Evolutionary conservation across 768 basidiomycete genomes (phyloP), one percentile per base, ranked within the genome.

Genomic region (Mycena leptocephala): DNA sequence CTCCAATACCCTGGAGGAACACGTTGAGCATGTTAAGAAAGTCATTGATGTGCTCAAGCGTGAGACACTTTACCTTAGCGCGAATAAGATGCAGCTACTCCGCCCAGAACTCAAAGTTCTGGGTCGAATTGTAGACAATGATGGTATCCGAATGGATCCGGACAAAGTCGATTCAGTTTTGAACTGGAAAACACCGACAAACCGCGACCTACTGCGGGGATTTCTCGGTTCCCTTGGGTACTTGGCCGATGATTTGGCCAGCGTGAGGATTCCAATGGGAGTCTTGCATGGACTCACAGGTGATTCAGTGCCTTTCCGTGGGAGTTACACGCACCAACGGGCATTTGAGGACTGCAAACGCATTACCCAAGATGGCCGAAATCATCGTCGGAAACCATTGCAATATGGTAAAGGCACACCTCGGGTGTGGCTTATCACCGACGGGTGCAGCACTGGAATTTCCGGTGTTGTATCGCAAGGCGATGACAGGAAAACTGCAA

Each of bases 71-170:
- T 89, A 85, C 80, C 77, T 88, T 0, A 86, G 83, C 37, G 61
- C 78, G 5, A 48, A 74, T 0, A 89, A 89, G 72, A 79, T 87
- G 0, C 71, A 81, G 0, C 85, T 88, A 39, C 63, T 88, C 0
- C 67, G 62, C 0, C 20, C 65, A 0, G 79, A 82, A 41, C 33
- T 87, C 18, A 84, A 86, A 24, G 62, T 87, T 5, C 73, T 87
- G 0, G 86, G 86, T 0, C 78, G 80, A 2, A 70, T 87, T 0
- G 71, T 90, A 0, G 81, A 84, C n/a, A 79, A 85, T 26, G 30
- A 82, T 0, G 87, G 88, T 0, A 88, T 90, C 32, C 70, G 69
- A 0, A 88, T 89, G 87, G 87, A 90, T 55, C 86, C 87, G 0
- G 78, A 85, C 18, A 90, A 90, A 55, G 87, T 90, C 0, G 85